These are phyloP conservation scores for Rhizopogon rudus DNA, from an alignment of 768 basidiomycete genomes.

Conservation along the genomic window DNA sequence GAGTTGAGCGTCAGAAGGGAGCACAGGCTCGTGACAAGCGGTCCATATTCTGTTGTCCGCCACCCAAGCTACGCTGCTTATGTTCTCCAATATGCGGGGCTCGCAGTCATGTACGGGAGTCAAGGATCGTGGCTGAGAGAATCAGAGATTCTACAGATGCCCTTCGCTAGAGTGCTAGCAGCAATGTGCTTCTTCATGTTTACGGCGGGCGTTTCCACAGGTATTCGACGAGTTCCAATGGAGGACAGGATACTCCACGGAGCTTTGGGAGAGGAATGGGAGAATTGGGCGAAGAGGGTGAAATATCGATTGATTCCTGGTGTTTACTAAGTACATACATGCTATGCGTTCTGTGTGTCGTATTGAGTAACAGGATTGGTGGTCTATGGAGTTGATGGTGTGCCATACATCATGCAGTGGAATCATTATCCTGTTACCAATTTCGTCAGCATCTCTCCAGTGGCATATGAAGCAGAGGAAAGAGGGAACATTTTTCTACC, in stretches of 20 bases:
- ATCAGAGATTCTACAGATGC: constrained; percentile 2
- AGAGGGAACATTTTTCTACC: no score
- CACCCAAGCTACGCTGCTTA: constrained; percentile 24
- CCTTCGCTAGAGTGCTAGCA: background rate
- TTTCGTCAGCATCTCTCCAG: no score
- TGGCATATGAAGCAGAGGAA: no score
- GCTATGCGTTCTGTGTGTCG: background rate
- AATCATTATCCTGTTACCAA: no score
- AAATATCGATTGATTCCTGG: constrained; percentile 30
- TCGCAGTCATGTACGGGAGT: background rate
- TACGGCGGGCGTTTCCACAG: background rate
- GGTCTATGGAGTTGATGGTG: background rate
- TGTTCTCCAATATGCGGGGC: constrained; percentile 2
- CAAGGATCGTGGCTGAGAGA: constrained; percentile 9
- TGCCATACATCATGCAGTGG: no score
- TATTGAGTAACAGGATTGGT: background rate
- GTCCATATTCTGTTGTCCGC: constrained; percentile 24
- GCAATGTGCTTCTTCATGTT: background rate
- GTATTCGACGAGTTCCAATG: background rate
- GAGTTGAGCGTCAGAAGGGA: constrained; percentile 15
- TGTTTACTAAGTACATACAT: constrained; percentile 15
- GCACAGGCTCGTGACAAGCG: constrained; percentile 22
- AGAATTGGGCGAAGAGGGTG: constrained; percentile 23
- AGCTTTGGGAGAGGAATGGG: constrained; percentile 30
- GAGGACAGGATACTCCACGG: constrained; percentile 27